Evolutionary conservation across 2,329 filamentous ascomycete genomes (phyloP), one percentile per base, ranked within the genome.

Genomic region (Colletotrichum sojae): DNA sequence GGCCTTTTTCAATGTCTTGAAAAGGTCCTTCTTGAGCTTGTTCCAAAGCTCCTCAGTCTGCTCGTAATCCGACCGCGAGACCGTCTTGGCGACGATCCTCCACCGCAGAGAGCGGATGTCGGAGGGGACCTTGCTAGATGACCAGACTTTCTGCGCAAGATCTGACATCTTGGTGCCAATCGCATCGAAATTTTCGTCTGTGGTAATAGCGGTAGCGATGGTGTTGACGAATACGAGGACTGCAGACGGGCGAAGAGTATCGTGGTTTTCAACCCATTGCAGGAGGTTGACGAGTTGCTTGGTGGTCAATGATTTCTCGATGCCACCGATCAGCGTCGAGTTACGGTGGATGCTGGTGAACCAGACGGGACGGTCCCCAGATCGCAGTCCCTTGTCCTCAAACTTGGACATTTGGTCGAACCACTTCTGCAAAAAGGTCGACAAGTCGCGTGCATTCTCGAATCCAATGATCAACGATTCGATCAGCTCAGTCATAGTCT

Each of bases 351-450:
- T 60, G 15, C 36, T 74, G 6, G 73, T 67, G 9, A 76, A 74
- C 79, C 79, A 82, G 1, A 74, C 66, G 2, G 52, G 53, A 13
- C 66, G 62, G 12, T 73, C 67, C 3, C 73, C 59, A 27, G 52
- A 57, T 16, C 46, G 63, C 6, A 69, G 31, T 10, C n/a, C 18
- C 36, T 71, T 55, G 16, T 70, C 45, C 18, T 82, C 78, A 16
- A 77, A 74, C 15, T 78, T 74, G 45, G 76, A 78, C 2, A 86
- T 77, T 64, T 84, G 80, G 49, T 78, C 73, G 55, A 80, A 84
- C 86, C 86, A 88, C 2, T 83, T 74, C 55, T 80, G 80, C 68
- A 87, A 68, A 64, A 87, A 88, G 5, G 79, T 77, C 0, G 83
- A 75, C 13, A 87, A 74, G 63, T 83, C 82, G 60, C 84, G 82